Evolutionary conservation across 1,284 basidiomycete species (phyloP).

Genomic region (Microbotryum silenes-acaulis): DNA sequence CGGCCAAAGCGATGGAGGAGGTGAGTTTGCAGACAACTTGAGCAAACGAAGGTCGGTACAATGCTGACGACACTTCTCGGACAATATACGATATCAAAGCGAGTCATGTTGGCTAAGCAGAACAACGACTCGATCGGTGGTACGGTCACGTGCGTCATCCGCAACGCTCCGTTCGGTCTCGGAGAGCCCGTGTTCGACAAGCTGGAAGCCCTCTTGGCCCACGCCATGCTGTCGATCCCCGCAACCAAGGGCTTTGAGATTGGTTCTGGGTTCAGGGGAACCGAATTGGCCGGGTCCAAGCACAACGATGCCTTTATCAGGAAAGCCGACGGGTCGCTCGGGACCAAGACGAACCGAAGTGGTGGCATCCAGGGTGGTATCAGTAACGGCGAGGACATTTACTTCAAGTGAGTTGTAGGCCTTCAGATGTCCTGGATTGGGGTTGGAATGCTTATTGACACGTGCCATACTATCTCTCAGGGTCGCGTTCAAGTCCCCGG

Average conservation of each 20-base stretch:
- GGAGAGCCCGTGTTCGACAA: slow-evolving; percentile 99
- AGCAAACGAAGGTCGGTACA: background rate
- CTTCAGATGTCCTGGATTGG: too few relatives aligned
- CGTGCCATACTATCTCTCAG: slow-evolving; percentile 43
- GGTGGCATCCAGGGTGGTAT: slow-evolving; percentile 98
- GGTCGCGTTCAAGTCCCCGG: slow-evolving; percentile 95
- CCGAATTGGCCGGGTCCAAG: slow-evolving; percentile 82
- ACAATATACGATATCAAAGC: slow-evolving; percentile 45
- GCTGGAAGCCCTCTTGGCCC: slow-evolving; percentile 89
- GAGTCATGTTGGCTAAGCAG: slow-evolving; percentile 88
- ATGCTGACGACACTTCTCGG: background rate
- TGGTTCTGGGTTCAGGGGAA: slow-evolving; percentile 92
- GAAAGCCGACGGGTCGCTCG: slow-evolving; percentile 60
- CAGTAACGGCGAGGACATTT: slow-evolving; percentile 93
- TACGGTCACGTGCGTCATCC: slow-evolving; percentile 92
- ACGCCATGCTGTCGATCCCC: slow-evolving; percentile 98
- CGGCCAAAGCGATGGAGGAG: slow-evolving; percentile 82
- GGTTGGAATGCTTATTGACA: background rate
- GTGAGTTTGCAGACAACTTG: slow-evolving; percentile 44
- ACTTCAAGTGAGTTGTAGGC: slow-evolving; percentile 65
- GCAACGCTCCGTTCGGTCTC: slow-evolving; percentile 78
- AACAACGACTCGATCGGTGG: slow-evolving; percentile 91
- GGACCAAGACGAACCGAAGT: slow-evolving; percentile 89
- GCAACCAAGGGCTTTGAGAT: slow-evolving; percentile 98
- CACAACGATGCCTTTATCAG: slow-evolving; percentile 88